Conservation (phyloP, 345 rosid species). For the Nephelium lappaceum region DNA sequence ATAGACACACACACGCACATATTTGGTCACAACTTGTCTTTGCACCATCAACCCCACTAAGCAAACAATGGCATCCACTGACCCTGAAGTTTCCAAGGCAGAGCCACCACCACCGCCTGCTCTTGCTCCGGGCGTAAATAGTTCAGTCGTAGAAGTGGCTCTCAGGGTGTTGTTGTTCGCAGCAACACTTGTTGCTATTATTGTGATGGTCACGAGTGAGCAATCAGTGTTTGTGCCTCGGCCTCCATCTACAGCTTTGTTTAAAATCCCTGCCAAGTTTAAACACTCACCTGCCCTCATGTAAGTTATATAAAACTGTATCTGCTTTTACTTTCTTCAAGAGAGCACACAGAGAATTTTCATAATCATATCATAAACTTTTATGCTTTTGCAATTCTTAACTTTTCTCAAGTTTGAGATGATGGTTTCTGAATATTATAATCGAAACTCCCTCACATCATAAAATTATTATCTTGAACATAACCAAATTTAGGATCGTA, state of each 20-base stretch:
- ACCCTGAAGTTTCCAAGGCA: conserved; percentile 24
- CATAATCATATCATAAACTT: no score
- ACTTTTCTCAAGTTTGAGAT: no score
- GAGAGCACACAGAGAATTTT: no score
- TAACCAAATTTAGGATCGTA: no score
- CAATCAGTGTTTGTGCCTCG: conserved; percentile 42
- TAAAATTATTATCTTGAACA: no score
- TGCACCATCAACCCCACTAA: background rate
- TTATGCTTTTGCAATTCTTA: no score
- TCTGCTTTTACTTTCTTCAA: background rate
- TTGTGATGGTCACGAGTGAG: conserved; percentile 62
- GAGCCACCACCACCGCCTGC: conserved; percentile 23
- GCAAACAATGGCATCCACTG: conserved; percentile 49
- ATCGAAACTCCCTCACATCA: background rate
- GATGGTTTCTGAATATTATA: no score
- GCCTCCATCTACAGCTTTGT: conserved; percentile 19
- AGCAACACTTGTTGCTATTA: conserved; percentile 44
- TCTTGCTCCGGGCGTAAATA: conserved; percentile 27
- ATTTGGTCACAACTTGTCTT: background rate
- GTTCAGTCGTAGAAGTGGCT: conserved; percentile 36
- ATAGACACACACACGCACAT: background rate
- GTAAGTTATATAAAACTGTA: conserved; percentile 36
- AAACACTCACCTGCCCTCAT: conserved; percentile 71
- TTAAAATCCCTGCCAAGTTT: conserved; percentile 52
- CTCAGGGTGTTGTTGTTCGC: conserved; percentile 64